Conservation (phyloP, 441 rosid species). For the Breynia disticha region DNA sequence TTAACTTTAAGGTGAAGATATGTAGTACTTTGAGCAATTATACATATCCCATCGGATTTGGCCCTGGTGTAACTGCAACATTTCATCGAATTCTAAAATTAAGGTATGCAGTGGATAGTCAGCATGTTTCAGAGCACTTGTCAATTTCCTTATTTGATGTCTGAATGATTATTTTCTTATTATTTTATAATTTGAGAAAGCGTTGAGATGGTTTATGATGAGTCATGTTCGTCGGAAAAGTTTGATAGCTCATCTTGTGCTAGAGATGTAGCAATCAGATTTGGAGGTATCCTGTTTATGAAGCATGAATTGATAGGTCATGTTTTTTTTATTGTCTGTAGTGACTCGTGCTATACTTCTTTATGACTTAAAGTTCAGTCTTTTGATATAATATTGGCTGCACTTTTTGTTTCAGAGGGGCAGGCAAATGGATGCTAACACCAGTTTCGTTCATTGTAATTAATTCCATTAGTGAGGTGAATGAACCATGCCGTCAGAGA, state of each 20-base stretch:
- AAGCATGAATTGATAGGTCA: too few relatives aligned
- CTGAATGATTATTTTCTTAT: too few relatives aligned
- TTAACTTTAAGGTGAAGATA: constrained; percentile 45
- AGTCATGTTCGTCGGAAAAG: too few relatives aligned
- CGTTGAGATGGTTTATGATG: too few relatives aligned
- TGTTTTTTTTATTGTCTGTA: too few relatives aligned
- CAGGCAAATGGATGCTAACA: constrained; percentile 40
- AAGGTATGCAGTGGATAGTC: constrained; percentile 29
- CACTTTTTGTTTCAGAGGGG: constrained; percentile 34
- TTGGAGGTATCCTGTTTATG: too few relatives aligned
- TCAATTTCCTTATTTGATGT: too few relatives aligned
- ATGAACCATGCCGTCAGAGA: constrained; percentile 21
- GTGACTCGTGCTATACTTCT: too few relatives aligned
- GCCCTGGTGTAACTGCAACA: constrained; percentile 61
- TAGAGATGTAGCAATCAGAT: too few relatives aligned
- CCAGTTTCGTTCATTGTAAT: constrained; percentile 51
- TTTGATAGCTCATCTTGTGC: too few relatives aligned
- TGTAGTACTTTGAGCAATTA: constrained; percentile 45
- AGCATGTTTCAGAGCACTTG: too few relatives aligned
- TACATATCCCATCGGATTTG: constrained; percentile 62
- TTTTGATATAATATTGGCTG: not conserved
- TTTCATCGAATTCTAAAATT: constrained; percentile 59
- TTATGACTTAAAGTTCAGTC: not conserved
- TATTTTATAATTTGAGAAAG: too few relatives aligned
- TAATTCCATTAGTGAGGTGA: constrained; percentile 31